These are phyloP conservation scores for Aspergillus calidoustus DNA, from an alignment of 2,329 filamentous ascomycete genomes.

Conservation along the genomic window DNA sequence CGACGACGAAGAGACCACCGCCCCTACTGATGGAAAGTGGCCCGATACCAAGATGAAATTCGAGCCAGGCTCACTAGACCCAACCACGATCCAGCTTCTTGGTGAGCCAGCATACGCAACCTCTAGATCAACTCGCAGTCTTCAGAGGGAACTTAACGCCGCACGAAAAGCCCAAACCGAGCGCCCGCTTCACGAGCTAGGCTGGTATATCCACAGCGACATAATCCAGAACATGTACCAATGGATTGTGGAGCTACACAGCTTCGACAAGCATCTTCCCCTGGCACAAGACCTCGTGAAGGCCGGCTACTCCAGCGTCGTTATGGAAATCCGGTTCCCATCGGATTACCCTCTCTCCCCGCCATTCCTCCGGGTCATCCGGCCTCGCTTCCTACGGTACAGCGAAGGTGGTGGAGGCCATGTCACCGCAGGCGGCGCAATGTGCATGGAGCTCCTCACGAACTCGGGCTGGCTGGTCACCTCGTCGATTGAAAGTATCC, in stretches of 20 bases:
- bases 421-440: conserved; percentile 80
- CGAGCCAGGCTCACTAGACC: conserved; percentile 67
- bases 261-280: conserved; percentile 71
- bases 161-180: conserved; percentile 67
- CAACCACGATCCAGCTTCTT: conserved; percentile 66
- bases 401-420: conserved; percentile 78
- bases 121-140: conserved; percentile 60
- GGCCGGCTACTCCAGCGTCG: conserved; percentile 66
- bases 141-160: conserved; percentile 68
- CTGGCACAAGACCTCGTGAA: conserved; percentile 75
- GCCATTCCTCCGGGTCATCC: conserved; percentile 82
- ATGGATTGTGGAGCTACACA: conserved; percentile 89
- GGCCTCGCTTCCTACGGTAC: conserved; percentile 78
- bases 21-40: background rate
- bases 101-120: conserved; percentile 69
- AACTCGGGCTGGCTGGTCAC: conserved; percentile 80
- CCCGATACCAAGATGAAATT: conserved; percentile 59
- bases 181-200: conserved; percentile 67
- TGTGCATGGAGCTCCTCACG: conserved; percentile 85
- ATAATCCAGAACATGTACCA: conserved; percentile 78
- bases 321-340: conserved; percentile 82
- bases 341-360: conserved; percentile 76
- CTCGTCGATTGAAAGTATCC: conserved; percentile 74
- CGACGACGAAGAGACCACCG: conserved; percentile 31
- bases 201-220: conserved; percentile 78